Percentiles rank a stretch among this genome's conserved stretches.
phyloP scores from a whole-genome alignment of 192 early-diverging fungal species.

The Gamsiella multidivaricata region DNA sequence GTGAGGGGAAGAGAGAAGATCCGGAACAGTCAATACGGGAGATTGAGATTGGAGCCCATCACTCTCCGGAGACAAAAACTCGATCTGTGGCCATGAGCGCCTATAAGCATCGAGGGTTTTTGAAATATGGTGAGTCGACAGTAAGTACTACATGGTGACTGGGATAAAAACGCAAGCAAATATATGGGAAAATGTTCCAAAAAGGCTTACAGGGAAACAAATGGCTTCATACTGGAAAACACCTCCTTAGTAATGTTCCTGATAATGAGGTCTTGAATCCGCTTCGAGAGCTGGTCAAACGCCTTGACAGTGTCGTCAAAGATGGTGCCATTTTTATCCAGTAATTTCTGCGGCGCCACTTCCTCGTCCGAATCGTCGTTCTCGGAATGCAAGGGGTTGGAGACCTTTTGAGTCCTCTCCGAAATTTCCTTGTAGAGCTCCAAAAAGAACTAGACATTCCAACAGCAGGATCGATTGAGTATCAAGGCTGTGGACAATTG shows the following conservation, averaged over 20 bases:
- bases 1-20: not conserved
- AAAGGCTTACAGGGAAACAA: constrained; percentile 57
- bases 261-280: constrained; percentile 58
- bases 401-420: constrained; percentile 27
- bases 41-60: constrained; percentile 7
- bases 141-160: too few species aligned
- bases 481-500: too few species aligned
- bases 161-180: not conserved
- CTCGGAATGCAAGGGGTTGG: constrained; percentile 21
- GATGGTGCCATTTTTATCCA: constrained; percentile 53
- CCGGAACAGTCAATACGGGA: not conserved
- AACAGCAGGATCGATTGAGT: too few species aligned
- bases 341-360: constrained; percentile 3
- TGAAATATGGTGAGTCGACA: not conserved
- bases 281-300: constrained; percentile 47
- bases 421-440: constrained; percentile 58
- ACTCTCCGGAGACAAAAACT: constrained; percentile 20
- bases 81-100: constrained; percentile 59
- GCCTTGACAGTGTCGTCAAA: constrained; percentile 57
- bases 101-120: constrained; percentile 17
- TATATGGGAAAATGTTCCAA: not conserved
- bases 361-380: constrained; percentile 41
- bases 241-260: constrained; percentile 60
- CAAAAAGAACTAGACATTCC: constrained; percentile 66
- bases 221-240: constrained; percentile 52